These are phyloP conservation scores for Aspergillus avenaceus DNA, from an alignment of 495 filamentous ascomycete species.

Conservation along the genomic window DNA sequence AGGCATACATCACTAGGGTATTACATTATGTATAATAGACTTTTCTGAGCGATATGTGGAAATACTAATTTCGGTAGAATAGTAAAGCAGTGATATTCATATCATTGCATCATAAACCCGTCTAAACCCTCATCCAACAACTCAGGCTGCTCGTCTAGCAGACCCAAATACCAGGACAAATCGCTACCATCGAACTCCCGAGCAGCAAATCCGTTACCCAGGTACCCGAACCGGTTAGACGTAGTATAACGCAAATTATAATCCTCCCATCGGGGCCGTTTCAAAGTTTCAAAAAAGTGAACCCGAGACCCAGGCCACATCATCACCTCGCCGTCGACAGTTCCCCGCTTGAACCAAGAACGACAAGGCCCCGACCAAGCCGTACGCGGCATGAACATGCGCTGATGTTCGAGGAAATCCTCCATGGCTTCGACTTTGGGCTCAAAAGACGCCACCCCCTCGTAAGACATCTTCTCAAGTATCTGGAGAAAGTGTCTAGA, in stretches of 20 bases:
- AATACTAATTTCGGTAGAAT: too few relatives aligned
- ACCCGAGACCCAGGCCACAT: slow-evolving; percentile 23
- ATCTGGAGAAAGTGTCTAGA: slow-evolving; percentile 38
- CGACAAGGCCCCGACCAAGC: slow-evolving; percentile 33
- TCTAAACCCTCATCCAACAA: too few relatives aligned
- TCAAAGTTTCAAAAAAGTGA: slow-evolving; percentile 45
- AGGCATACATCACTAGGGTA: too few relatives aligned
- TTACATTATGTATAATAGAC: too few relatives aligned
- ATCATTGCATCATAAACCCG: too few relatives aligned
- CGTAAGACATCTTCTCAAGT: slow-evolving; percentile 26
- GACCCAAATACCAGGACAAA: too few relatives aligned
- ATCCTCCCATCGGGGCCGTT: slow-evolving; percentile 38
- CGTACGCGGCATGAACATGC: slow-evolving; percentile 25
- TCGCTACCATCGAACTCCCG: too few relatives aligned
- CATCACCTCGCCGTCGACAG: not conserved
- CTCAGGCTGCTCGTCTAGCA: too few relatives aligned
- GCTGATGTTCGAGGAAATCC: slow-evolving; percentile 28
- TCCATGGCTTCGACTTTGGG: slow-evolving; percentile 14
- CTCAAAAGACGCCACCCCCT: slow-evolving; percentile 14
- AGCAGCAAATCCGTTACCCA: slow-evolving; percentile 10
- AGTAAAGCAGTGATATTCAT: too few relatives aligned
- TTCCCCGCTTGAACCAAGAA: slow-evolving; percentile 32
- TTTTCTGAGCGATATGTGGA: too few relatives aligned
- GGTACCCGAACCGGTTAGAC: slow-evolving; percentile 3
- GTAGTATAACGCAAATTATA: slow-evolving; percentile 26